Conservation (phyloP, 176 grass and related monocot species). For the Typha latifolia region DNA sequence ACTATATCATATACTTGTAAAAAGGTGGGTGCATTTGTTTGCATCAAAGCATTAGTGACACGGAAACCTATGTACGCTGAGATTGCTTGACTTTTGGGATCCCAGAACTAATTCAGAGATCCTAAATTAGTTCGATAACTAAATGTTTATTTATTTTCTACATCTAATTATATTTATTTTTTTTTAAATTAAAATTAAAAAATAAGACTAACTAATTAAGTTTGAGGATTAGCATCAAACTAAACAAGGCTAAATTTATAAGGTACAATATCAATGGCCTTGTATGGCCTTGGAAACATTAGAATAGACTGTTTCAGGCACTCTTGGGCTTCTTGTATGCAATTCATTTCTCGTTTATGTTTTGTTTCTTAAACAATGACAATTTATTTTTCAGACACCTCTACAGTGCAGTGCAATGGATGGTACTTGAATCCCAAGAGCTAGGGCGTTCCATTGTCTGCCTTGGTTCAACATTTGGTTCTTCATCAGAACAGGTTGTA, state of each 20-base stretch:
- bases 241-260: constrained; percentile 31
- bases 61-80: background rate
- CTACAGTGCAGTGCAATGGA: constrained; percentile 59
- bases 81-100: too few species aligned
- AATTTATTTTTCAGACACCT: constrained; percentile 50
- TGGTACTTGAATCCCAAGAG: constrained; percentile 44
- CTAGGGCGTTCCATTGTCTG: constrained; percentile 31
- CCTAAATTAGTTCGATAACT: too few species aligned
- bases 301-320: constrained; percentile 69
- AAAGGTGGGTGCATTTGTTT: constrained; percentile 33
- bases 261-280: constrained; percentile 52
- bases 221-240: too few species aligned
- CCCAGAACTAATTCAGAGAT: too few species aligned
- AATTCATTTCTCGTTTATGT: background rate
- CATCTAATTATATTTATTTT: too few species aligned
- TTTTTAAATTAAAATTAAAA: too few species aligned
- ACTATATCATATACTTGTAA: constrained; percentile 59
- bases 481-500: constrained; percentile 69
- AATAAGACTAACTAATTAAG: too few species aligned
- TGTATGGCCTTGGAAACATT: constrained; percentile 78
- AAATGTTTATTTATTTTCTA: too few species aligned
- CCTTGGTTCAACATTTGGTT: constrained; percentile 86
- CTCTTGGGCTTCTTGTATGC: background rate
- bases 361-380: constrained; percentile 12
- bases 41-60: background rate